Evolutionary conservation across 1,284 basidiomycete species (phyloP), one percentile per base, ranked within the genome.

Genomic region (Marasmius sp.): DNA sequence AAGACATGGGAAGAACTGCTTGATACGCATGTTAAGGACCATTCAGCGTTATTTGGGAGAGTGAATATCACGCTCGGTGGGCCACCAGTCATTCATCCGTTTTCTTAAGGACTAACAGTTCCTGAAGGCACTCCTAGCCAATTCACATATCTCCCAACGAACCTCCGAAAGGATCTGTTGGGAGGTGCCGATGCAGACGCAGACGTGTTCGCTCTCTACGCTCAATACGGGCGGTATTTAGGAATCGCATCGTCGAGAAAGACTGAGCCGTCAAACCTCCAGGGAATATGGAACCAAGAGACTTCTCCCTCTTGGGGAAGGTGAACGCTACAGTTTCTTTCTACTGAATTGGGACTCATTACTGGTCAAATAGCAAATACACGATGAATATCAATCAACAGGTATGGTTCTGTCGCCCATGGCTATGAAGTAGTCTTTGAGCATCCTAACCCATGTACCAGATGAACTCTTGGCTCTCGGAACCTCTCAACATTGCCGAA

Each of bases 271-370:
- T 61, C 64, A 7, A 65, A 60, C 16, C 27, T 61, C 6, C 56
- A 66, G 58, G 65, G 66, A 43, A 60, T 68, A n/a, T 68, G 67
- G 67, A 68, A 68, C 33, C 56, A 64, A 33, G 61, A 59, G 8
- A 37, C 61, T 1, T 57, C 43, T 45, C 67, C 67, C 36, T 55
- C 48, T 16, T 68, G 67, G 67, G 62, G 65, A 41, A 68, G 67
- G 67, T 65, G 37, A 11, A 5, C 6, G 34, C 52, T 37, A 47
- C 7, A 8, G 43, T 45, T n/a, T 47, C 14, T 7, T 20, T 10
- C 16, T 8, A 8, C 16, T 16, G 9, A n/a, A n/a, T n/a, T 7
- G 45, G 5, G 14, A 8, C 45, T 47, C 1, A 47, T n/a, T 2
- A 47, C 1, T 14, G n/a, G n/a, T 43, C n/a, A 18, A 20, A 16